A percentile compares a stretch with the other conserved stretches of the same genome.
Evolutionary conservation across 2,329 filamentous ascomycete species (phyloP).

Genomic region (Lecanoromycetidae sp.): DNA sequence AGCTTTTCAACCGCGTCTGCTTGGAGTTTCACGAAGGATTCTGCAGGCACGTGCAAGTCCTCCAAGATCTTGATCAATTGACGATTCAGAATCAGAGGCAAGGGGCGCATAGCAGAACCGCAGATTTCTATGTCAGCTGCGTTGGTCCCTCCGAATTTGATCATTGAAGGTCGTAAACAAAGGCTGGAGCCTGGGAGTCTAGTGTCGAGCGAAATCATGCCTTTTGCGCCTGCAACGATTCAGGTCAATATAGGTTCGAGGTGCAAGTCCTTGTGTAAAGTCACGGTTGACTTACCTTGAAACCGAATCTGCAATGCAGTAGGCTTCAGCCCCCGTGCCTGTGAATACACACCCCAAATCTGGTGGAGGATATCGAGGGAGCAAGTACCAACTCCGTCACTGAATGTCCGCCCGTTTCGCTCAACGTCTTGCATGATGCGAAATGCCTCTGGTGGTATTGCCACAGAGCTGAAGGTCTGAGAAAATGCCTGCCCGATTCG

Average conservation of each 20-base stretch:
- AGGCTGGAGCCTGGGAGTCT: slow-evolving; percentile 47
- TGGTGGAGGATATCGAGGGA: slow-evolving; percentile 46
- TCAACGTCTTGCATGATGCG: slow-evolving; percentile 21
- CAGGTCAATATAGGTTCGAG: not conserved
- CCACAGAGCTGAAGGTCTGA: slow-evolving; percentile 55
- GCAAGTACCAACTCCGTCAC: slow-evolving; percentile 67
- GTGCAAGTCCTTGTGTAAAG: not conserved
- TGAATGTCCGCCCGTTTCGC: slow-evolving; percentile 50
- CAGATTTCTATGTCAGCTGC: slow-evolving; percentile 56
- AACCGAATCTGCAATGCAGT: slow-evolving; percentile 65
- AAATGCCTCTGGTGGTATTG: slow-evolving; percentile 28
- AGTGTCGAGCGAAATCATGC: slow-evolving; percentile 61
- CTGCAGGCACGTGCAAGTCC: slow-evolving; percentile 50
- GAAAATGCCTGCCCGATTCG: slow-evolving; percentile 57
- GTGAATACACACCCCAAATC: slow-evolving; percentile 47
- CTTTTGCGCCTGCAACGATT: slow-evolving; percentile 49
- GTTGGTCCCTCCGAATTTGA: slow-evolving; percentile 55
- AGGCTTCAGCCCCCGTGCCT: slow-evolving; percentile 36
- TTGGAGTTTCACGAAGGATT: slow-evolving; percentile 55
- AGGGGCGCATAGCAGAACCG: slow-evolving; percentile 52
- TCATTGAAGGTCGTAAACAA: slow-evolving; percentile 60
- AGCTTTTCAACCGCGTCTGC: slow-evolving; percentile 48
- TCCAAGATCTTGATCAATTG: slow-evolving; percentile 79
- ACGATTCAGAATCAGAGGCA: slow-evolving; percentile 61
- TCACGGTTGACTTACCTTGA: slow-evolving; percentile 38